Percentiles rank a stretch among this genome's conserved stretches.
Conservation (phyloP, 495 filamentous ascomycete species). For the Darksidea phi region DNA sequence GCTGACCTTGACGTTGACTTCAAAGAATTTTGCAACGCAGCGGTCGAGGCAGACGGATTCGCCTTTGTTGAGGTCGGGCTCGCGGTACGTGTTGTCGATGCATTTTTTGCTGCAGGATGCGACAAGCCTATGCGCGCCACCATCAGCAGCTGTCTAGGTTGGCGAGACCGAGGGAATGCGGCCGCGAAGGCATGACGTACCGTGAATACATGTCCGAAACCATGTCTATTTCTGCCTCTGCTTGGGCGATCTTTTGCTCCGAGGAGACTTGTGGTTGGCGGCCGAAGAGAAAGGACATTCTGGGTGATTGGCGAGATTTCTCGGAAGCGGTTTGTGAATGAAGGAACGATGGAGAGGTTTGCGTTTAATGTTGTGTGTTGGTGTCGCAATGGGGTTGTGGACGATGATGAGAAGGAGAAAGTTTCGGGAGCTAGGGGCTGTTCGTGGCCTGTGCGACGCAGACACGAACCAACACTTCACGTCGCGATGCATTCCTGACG, state of each 20-base stretch:
- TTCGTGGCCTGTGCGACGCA: no score
- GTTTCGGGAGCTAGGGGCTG: no score
- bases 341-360: no score
- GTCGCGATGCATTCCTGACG: no score
- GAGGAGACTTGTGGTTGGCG: constrained; percentile 77
- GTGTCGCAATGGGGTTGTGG: no score
- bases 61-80: constrained; percentile 95
- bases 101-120: constrained; percentile 91
- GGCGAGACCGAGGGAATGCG: constrained; percentile 1
- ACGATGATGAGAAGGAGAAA: no score
- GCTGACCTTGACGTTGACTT: constrained; percentile 88
- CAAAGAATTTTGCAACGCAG: constrained; percentile 96
- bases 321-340: no score
- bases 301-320: no score
- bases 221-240: constrained; percentile 92
- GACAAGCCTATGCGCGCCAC: constrained; percentile 58
- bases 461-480: no score
- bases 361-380: no score
- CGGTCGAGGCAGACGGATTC: constrained; percentile 97
- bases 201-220: constrained; percentile 94
- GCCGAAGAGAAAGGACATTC: constrained; percentile 94
- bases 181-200: constrained; percentile 49
- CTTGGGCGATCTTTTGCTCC: constrained; percentile 90
- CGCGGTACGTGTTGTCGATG: constrained; percentile 84
- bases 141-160: not conserved